A percentile compares a stretch with the other conserved stretches of the same genome.
These are phyloP conservation scores for Marasmius sp. DNA, from an alignment of 1,284 basidiomycete species.

Conservation along the genomic window DNA sequence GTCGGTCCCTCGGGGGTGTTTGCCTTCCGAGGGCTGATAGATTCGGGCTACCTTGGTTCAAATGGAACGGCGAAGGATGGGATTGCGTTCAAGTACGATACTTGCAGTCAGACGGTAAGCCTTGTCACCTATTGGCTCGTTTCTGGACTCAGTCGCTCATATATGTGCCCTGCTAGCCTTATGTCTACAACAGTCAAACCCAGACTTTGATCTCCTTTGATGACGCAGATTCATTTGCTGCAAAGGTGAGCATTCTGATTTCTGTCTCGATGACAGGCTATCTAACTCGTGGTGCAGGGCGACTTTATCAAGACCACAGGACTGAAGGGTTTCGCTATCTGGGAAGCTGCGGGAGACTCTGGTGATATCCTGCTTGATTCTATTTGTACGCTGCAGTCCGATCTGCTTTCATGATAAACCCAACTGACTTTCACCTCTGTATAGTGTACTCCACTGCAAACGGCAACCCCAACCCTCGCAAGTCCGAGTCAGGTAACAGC, in stretches of 20 bases:
- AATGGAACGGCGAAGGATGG: constrained; percentile 52
- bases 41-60: constrained; percentile 46
- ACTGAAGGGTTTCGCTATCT: constrained; percentile 55
- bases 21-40: constrained; percentile 59
- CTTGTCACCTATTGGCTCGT: background rate
- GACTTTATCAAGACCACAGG: constrained; percentile 38
- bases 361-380: constrained; percentile 47
- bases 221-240: constrained; percentile 34
- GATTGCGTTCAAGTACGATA: constrained; percentile 54
- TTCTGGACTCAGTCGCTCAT: background rate
- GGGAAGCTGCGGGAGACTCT: constrained; percentile 53
- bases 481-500: background rate
- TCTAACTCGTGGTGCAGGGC: constrained; percentile 13
- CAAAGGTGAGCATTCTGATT: constrained; percentile 26
- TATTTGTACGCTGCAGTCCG: constrained; percentile 28
- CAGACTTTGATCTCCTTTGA: constrained; percentile 65
- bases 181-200: constrained; percentile 53
- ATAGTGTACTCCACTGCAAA: background rate
- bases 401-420: too few relatives aligned
- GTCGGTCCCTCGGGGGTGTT: constrained; percentile 44
- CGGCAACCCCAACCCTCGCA: background rate
- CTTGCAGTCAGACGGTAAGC: constrained; percentile 68
- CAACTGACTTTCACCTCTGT: background rate
- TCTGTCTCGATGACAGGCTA: background rate
- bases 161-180: constrained; percentile 43